Evolutionary conservation across 1,284 basidiomycete species (phyloP), one percentile per base, ranked within the genome.

Genomic region (Ceratobasidium theobromae): DNA sequence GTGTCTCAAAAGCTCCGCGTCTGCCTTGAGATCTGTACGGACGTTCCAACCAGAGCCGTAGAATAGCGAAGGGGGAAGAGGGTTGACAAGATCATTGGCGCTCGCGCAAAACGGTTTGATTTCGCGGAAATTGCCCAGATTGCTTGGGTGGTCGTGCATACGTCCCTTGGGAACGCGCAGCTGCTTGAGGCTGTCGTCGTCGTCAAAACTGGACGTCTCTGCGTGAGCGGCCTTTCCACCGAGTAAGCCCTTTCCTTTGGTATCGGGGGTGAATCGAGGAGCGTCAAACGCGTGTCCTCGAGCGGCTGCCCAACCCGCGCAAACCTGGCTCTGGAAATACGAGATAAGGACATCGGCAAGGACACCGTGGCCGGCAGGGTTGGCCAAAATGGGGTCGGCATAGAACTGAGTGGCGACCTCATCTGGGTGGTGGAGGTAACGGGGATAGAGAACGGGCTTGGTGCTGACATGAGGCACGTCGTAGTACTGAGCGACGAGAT

Each of bases 71-170:
- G 88, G 85, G 11, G 95, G 94, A 1, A 98, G 81, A 1, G 95
- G 95, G 78, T 96, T 96, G 75, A 97, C 91, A 46, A 98, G 80
- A 75, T 98, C 94, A 75, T 96, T 95, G 23, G 95, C 95, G 18
- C 87, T 88, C 0, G 91, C 93, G 76, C 95, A 98, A 79, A 83
- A 93, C 12, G 95, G 95, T 58, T 84, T 82, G 57, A 95, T 84
- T 76, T 97, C 95, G 72, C 91, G 84, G 75, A 89, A 94, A 46
- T 90, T 87, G 69, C 83, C 84, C 73, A 97, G 87, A 14, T 89
- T 83, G 48, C 84, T 82, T 0, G 84, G 81, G 0, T 93, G 93
- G 2, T 95, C 85, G 68, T 74, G 80, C 48, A 83, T 64, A 1
- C 58, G 58, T 40, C 58, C 58, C n/a, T 35, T 73, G 16, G 73